Evolutionary conservation across 2,329 filamentous ascomycete species (phyloP).

Genomic region (Ramularia collo-cygni): DNA sequence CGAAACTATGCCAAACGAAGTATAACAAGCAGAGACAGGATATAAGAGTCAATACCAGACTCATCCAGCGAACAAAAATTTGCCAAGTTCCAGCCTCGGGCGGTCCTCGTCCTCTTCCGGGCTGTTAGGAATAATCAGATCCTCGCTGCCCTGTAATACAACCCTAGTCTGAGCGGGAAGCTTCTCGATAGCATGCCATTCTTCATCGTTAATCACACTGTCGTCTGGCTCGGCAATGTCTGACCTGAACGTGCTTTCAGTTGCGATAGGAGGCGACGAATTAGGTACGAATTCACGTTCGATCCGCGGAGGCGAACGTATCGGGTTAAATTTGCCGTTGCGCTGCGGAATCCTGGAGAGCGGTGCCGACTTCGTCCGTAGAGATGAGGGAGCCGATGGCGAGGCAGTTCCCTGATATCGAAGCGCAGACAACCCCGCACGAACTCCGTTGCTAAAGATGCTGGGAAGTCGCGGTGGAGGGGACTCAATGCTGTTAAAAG

Average conservation of each 20-base stretch:
- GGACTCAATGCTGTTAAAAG: conserved; percentile 15
- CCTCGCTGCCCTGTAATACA: conserved; percentile 39
- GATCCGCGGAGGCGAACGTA: background rate
- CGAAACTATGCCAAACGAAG: too few relatives aligned
- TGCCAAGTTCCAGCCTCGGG: conserved; percentile 32
- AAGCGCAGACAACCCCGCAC: conserved; percentile 18
- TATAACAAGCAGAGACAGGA: too few relatives aligned
- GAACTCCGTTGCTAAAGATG: conserved; percentile 22
- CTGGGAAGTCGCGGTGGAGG: conserved; percentile 6
- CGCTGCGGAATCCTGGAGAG: background rate
- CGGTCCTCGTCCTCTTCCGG: conserved; percentile 31
- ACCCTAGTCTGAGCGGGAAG: conserved; percentile 4
- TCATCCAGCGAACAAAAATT: conserved; percentile 33
- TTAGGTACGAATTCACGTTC: conserved; percentile 6
- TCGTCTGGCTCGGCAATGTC: conserved; percentile 17
- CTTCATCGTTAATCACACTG: conserved; percentile 17
- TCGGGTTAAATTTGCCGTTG: background rate
- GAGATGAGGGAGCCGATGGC: conserved; percentile 4
- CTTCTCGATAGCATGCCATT: conserved; percentile 22
- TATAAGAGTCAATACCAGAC: too few relatives aligned
- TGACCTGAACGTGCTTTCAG: conserved; percentile 9
- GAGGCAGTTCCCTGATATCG: conserved; percentile 8
- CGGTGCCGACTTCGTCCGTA: conserved; percentile 12
- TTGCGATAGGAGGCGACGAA: conserved; percentile 11
- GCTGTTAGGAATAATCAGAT: conserved; percentile 41